A percentile compares a stretch with the other conserved stretches of the same genome.
Conservation (phyloP, 2,329 filamentous ascomycete genomes). For the Ceratocystis colombiana region DNA sequence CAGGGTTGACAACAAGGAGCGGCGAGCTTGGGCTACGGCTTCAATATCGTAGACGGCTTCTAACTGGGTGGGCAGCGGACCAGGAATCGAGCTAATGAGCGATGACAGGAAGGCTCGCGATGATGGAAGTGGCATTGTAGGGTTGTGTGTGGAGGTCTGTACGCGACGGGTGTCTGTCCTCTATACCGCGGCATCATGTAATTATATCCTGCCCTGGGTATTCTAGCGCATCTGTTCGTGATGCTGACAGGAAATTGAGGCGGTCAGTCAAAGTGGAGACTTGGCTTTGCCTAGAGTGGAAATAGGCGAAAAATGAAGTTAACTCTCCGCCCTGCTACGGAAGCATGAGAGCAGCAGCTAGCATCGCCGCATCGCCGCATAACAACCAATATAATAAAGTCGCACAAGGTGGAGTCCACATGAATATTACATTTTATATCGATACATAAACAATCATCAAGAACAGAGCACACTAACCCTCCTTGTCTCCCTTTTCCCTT, state of each 20-base stretch:
- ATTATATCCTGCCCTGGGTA: neutral
- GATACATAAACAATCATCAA: neutral
- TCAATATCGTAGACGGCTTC: neutral
- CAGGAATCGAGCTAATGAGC: slow-evolving; percentile 13
- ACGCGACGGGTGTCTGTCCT: neutral
- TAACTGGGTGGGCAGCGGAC: neutral
- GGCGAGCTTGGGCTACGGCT: slow-evolving; percentile 23
- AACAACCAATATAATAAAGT: neutral
- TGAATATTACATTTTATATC: neutral
- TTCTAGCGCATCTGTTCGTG: neutral
- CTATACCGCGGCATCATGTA: neutral
- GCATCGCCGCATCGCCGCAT: neutral
- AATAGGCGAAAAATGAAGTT: neutral
- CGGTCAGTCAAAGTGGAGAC: slow-evolving; percentile 4
- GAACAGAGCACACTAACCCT: neutral
- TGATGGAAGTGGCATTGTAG: slow-evolving; percentile 24
- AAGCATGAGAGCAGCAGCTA: no score
- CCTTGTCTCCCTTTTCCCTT: neutral
- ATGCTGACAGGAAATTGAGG: neutral
- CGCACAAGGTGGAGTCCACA: neutral
- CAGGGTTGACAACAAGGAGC: slow-evolving; percentile 56
- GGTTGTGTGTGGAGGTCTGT: slow-evolving; percentile 13
- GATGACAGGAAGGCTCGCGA: slow-evolving; percentile 16
- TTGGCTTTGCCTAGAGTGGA: neutral
- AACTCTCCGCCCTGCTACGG: neutral